Percentiles rank a stretch among this genome's conserved stretches.
These are phyloP conservation scores for Fragaria ananassa DNA, from an alignment of 306 rosid species.

Conservation along the genomic window DNA sequence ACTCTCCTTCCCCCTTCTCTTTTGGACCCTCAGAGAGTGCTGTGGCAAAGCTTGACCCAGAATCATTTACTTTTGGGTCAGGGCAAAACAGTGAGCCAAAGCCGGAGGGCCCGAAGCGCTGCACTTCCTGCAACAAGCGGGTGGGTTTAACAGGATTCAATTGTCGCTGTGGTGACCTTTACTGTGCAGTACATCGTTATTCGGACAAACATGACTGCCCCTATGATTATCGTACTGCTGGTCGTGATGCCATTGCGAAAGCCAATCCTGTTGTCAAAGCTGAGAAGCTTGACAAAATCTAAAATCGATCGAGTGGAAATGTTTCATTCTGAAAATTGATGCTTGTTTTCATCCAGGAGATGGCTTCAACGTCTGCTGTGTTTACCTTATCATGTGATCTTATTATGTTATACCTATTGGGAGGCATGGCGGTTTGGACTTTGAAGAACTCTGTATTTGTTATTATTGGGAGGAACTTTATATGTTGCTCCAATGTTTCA, in stretches of 20 bases:
- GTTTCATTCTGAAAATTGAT: slow-evolving; percentile 35
- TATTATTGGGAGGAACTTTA: slow-evolving; percentile 61
- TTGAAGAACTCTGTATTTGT: slow-evolving; percentile 52
- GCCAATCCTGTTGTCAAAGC: slow-evolving; percentile 93
- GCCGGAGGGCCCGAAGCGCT: slow-evolving; percentile 80
- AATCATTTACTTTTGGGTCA: slow-evolving; percentile 38
- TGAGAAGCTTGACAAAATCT: slow-evolving; percentile 88
- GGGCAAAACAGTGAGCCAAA: slow-evolving; percentile 46
- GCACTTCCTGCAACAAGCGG: slow-evolving; percentile 78
- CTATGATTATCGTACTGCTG: slow-evolving; percentile 83
- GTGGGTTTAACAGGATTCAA: slow-evolving; percentile 89
- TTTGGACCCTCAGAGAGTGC: neutral
- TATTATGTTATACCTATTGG: slow-evolving; percentile 48
- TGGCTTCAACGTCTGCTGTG: slow-evolving; percentile 54
- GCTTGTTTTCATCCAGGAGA: slow-evolving; percentile 49
- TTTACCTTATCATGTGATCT: slow-evolving; percentile 41
- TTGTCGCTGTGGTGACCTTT: slow-evolving; percentile 77
- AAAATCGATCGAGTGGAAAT: slow-evolving; percentile 28
- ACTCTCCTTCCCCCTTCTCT: slow-evolving; percentile 1
- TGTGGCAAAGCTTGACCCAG: neutral
- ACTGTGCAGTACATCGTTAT: slow-evolving; percentile 80
- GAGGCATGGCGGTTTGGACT: slow-evolving; percentile 52
- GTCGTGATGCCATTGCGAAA: slow-evolving; percentile 70
- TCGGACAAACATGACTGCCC: slow-evolving; percentile 83
- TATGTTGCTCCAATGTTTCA: slow-evolving; percentile 51